phyloP scores from a whole-genome alignment of 2,329 filamentous ascomycete genomes.

The Phyllachora maydis region DNA sequence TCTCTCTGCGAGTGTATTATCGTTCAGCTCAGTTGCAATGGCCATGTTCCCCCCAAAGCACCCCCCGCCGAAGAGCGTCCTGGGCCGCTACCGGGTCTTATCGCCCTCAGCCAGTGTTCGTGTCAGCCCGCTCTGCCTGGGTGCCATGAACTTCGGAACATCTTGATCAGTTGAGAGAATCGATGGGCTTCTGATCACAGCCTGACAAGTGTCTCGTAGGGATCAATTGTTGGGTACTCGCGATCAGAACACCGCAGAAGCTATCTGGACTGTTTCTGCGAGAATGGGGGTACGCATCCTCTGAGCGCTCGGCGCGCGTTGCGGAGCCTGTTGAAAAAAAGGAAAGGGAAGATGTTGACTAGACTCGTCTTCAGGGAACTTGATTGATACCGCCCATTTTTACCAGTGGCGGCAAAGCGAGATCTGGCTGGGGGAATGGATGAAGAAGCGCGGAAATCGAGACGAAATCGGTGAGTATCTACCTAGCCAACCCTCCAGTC shows the following conservation, averaged over 20 bases:
- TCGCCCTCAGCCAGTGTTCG: conserved; percentile 42
- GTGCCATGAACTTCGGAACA: conserved; percentile 44
- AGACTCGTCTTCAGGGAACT: conserved; percentile 33
- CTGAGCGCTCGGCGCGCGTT: neutral
- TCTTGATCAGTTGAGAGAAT: conserved; percentile 29
- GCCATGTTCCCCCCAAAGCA: no score
- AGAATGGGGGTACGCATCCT: conserved; percentile 16
- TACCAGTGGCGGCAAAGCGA: conserved; percentile 37
- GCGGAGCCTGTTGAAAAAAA: neutral
- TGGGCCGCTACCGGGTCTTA: conserved; percentile 45
- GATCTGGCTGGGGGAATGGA: conserved; percentile 50
- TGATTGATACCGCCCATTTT: conserved; percentile 52
- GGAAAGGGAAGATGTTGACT: neutral
- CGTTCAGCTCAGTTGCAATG: no score
- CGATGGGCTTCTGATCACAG: conserved; percentile 47
- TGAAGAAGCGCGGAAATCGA: conserved; percentile 39
- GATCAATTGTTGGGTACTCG: no score
- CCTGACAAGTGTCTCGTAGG: no score
- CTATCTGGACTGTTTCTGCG: conserved; percentile 47
- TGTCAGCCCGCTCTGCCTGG: conserved; percentile 47
- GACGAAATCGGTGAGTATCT: no score
- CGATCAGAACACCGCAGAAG: conserved; percentile 37
- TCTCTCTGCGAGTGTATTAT: no score
- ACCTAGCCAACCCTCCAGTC: no score
- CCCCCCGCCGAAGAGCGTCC: conserved; percentile 32